Base-by-base conservation (phyloP, 208 protist genomes). In the Crithidia thermophila region DNA sequence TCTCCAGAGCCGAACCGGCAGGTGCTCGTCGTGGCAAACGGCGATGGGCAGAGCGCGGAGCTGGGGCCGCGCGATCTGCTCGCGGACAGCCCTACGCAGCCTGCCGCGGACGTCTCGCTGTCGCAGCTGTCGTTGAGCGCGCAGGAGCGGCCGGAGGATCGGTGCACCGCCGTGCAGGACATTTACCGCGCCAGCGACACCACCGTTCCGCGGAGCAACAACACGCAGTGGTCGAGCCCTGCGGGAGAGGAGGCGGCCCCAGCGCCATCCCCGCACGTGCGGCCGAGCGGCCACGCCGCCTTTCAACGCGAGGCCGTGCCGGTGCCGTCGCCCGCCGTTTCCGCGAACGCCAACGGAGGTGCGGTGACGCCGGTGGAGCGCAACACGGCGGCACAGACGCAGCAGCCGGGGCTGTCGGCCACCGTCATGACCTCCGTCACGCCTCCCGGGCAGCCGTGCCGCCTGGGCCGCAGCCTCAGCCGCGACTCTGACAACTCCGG, bases 81-180 rank as follows among this genome's bases (percentile, higher is more conserved):
- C 10, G n/a, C n/a, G n/a, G n/a, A n/a, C n/a, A n/a, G n/a, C n/a
- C n/a, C n/a, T n/a, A n/a, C n/a, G n/a, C n/a, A n/a, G n/a, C n/a
- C n/a, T n/a, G n/a, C n/a, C n/a, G n/a, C n/a, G n/a, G n/a, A n/a
- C n/a, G n/a, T n/a, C n/a, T n/a, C n/a, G n/a, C n/a, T n/a, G n/a
- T n/a, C n/a, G n/a, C n/a, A n/a, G n/a, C n/a, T n/a, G n/a, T n/a
- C n/a, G n/a, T n/a, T n/a, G n/a, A n/a, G n/a, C n/a, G n/a, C 11
- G 3, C 45, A 33, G 14, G 23, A 39, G 27, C 50, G 20, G 20
- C 25, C 21, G 3, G 69, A 37, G n/a, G 62, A 75, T 1, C 46
- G 46, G n/a, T 75, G 69, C 31, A 28, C 69, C 23, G 56, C 69
- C 33, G 69, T 69, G 31, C 60, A 65, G 14, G 56, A 75, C 46